These are phyloP conservation scores for Lycium barbarum DNA, from an alignment of 257 asterid genomes.

Conservation along the genomic window DNA sequence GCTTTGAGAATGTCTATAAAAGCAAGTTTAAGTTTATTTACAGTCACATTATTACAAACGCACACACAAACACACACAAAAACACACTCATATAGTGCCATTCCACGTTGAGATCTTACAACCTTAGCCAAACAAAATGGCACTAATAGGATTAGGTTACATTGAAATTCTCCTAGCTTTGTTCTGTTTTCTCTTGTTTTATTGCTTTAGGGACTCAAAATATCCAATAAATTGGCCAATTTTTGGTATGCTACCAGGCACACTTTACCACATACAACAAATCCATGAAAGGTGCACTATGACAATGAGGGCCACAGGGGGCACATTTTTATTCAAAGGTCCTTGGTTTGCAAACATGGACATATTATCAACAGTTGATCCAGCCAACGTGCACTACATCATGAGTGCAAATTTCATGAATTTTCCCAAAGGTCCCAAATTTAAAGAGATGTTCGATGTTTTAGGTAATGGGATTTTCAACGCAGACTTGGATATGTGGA, in stretches of 20 bases:
- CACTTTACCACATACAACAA: slow-evolving; percentile 39
- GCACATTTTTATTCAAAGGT: slow-evolving; percentile 54
- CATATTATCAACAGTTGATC: slow-evolving; percentile 54
- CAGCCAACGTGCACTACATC: slow-evolving; percentile 57
- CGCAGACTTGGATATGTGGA: slow-evolving; percentile 58
- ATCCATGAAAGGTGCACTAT: slow-evolving; percentile 46
- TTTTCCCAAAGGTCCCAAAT: slow-evolving; percentile 60
- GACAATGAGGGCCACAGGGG: slow-evolving; percentile 39
- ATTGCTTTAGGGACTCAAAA: slow-evolving; percentile 27
- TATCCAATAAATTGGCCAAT: slow-evolving; percentile 51
- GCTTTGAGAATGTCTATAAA: not conserved
- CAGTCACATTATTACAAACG: not conserved
- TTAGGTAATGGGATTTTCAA: slow-evolving; percentile 70
- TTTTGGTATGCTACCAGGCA: slow-evolving; percentile 52
- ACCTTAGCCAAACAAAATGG: slow-evolving; percentile 30
- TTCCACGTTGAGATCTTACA: not conserved
- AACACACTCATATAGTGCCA: not conserved
- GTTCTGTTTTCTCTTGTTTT: slow-evolving; percentile 37
- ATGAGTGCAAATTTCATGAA: slow-evolving; percentile 57
- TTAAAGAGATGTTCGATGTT: slow-evolving; percentile 57
- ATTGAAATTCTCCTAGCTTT: slow-evolving; percentile 39
- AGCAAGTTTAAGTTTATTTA: not conserved
- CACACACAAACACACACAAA: not conserved
- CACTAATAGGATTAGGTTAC: slow-evolving; percentile 27
- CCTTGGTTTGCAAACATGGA: slow-evolving; percentile 62